Percentiles rank a stretch among this genome's conserved stretches.
Conservation (phyloP, 2,329 filamentous ascomycete species). For the Elsinoe ampelina region DNA sequence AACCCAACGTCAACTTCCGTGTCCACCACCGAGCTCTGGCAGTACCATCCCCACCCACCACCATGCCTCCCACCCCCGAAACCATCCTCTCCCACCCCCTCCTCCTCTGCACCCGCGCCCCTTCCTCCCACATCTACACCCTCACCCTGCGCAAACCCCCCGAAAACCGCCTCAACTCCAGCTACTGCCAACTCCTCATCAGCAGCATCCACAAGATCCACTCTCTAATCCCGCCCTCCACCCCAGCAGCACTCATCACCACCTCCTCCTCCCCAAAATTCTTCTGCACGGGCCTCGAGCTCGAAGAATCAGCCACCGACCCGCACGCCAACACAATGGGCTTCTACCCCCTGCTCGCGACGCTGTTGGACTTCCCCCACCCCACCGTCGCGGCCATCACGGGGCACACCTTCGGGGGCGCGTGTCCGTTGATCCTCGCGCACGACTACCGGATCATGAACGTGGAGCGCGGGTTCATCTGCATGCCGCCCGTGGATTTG, state of each 20-base stretch:
- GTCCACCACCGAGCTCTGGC: no score
- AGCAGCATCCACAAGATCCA: background rate
- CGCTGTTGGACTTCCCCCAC: slow-evolving; percentile 30
- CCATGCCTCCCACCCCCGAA: background rate
- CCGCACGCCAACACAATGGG: slow-evolving; percentile 28
- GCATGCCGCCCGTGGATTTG: slow-evolving; percentile 46
- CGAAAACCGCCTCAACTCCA: slow-evolving; percentile 39
- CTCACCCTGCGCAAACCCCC: slow-evolving; percentile 47
- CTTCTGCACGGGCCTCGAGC: slow-evolving; percentile 40
- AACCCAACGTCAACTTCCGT: no score
- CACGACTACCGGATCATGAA: slow-evolving; percentile 45
- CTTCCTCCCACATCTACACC: slow-evolving; percentile 34
- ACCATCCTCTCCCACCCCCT: slow-evolving; percentile 1
- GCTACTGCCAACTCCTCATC: background rate
- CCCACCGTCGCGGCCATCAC: slow-evolving; percentile 41
- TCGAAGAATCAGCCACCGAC: slow-evolving; percentile 28
- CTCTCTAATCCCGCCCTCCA: slow-evolving; percentile 35
- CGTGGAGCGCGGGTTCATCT: slow-evolving; percentile 37
- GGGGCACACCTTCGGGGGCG: slow-evolving; percentile 43
- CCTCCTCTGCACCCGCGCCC: background rate
- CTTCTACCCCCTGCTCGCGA: slow-evolving; percentile 30
- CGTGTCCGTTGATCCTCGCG: slow-evolving; percentile 38
- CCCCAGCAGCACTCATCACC: slow-evolving; percentile 45
- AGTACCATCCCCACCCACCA: no score
- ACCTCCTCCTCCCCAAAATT: slow-evolving; percentile 43